Conservation (phyloP, 495 filamentous ascomycete species). For the Podospora appendiculata region DNA sequence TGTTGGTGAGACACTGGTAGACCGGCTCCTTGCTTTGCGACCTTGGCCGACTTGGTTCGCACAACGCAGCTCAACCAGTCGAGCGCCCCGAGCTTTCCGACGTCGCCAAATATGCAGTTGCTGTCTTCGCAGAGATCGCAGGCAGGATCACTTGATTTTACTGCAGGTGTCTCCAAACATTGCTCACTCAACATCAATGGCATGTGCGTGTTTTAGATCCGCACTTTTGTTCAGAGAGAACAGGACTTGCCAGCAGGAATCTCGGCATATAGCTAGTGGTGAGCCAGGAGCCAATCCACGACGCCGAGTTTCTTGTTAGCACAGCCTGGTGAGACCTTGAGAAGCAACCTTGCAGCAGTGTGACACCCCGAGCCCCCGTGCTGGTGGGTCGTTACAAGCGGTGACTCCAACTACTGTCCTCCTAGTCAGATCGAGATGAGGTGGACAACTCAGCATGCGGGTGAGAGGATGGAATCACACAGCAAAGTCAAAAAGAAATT, state of each 20-base stretch:
- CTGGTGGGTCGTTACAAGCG: neutral
- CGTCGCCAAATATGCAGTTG: too few relatives aligned
- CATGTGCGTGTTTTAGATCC: neutral
- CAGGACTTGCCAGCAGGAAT: neutral
- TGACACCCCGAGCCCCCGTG: conserved; percentile 4
- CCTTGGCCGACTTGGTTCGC: too few relatives aligned
- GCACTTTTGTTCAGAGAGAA: neutral
- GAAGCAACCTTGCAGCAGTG: conserved; percentile 14
- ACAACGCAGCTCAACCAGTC: too few relatives aligned
- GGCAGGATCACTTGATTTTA: too few relatives aligned
- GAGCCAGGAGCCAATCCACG: neutral
- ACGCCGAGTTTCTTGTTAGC: conserved; percentile 1
- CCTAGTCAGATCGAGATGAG: neutral
- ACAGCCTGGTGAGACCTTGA: conserved; percentile 12
- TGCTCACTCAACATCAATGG: neutral
- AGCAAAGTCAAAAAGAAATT: too few relatives aligned
- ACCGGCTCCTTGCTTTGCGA: too few relatives aligned
- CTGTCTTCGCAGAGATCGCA: too few relatives aligned
- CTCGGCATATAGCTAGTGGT: neutral
- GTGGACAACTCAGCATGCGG: too few relatives aligned
- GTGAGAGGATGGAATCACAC: too few relatives aligned
- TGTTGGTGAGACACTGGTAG: too few relatives aligned
- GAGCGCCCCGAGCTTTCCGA: too few relatives aligned
- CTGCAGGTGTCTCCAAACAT: neutral
- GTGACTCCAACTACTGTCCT: neutral